These are phyloP conservation scores for Ascomycota sp. DNA, from an alignment of 2,329 filamentous ascomycete species.

Conservation along the genomic window DNA sequence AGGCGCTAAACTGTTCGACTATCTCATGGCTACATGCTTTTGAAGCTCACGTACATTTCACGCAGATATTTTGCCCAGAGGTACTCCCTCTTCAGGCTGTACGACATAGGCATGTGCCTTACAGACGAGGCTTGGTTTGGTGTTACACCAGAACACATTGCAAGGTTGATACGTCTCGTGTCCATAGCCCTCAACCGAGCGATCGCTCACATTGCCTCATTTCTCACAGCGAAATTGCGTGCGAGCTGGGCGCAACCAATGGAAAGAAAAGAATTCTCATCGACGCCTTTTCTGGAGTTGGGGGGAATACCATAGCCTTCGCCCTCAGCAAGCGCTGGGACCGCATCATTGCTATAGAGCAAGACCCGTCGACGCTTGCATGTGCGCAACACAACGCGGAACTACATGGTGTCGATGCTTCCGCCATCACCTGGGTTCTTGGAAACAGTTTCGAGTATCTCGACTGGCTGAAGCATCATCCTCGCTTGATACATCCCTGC, in stretches of 20 bases:
- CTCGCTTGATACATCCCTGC: conserved; percentile 15
- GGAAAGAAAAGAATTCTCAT: conserved; percentile 44
- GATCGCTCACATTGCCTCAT: background rate
- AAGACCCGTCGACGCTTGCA: conserved; percentile 52
- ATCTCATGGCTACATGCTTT: too few relatives aligned
- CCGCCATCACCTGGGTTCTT: conserved; percentile 58
- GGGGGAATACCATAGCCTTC: conserved; percentile 89
- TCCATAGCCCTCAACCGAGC: background rate
- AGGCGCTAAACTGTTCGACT: too few relatives aligned
- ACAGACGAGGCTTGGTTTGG: conserved; percentile 94
- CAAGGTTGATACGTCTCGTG: conserved; percentile 32
- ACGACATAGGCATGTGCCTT: conserved; percentile 72
- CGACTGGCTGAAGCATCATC: conserved; percentile 16
- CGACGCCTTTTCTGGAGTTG: conserved; percentile 77
- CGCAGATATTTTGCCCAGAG: conserved; percentile 74
- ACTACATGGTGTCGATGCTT: conserved; percentile 56
- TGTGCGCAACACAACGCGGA: conserved; percentile 85
- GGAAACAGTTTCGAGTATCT: conserved; percentile 70
- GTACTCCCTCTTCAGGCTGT: conserved; percentile 66
- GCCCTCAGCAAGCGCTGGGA: conserved; percentile 60
- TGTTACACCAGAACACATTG: conserved; percentile 81
- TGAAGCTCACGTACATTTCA: too few relatives aligned
- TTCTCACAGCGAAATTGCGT: conserved; percentile 19
- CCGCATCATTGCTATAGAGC: conserved; percentile 72
- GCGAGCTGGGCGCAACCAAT: conserved; percentile 38